These are phyloP conservation scores for Senecio squalidus DNA, from an alignment of 140 eudicot genomes.

Conservation along the genomic window DNA sequence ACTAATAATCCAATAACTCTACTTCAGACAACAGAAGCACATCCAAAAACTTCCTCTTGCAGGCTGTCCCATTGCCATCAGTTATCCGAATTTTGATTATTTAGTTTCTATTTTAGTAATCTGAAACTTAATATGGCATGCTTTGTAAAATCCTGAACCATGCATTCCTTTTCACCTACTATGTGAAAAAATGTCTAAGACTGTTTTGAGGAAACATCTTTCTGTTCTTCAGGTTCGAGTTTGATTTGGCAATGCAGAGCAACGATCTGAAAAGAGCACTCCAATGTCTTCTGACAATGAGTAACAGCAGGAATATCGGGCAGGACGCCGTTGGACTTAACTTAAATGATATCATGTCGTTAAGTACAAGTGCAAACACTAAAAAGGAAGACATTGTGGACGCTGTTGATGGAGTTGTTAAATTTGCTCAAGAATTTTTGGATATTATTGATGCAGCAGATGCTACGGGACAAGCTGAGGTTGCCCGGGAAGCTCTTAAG, in stretches of 20 bases:
- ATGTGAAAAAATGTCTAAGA: background rate
- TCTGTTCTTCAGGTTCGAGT: conserved; percentile 63
- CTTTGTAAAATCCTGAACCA: background rate
- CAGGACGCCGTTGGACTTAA: conserved; percentile 79
- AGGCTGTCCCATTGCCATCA: background rate
- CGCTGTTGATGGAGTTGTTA: conserved; percentile 94
- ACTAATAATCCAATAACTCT: too few species aligned
- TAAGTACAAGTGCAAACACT: conserved; percentile 50
- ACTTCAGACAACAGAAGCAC: background rate
- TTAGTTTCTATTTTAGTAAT: background rate
- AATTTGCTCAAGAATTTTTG: conserved; percentile 81
- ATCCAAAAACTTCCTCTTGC: background rate
- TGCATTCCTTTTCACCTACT: background rate
- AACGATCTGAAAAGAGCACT: conserved; percentile 90
- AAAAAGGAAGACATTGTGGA: conserved; percentile 90
- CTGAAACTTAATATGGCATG: background rate
- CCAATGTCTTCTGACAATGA: conserved; percentile 90
- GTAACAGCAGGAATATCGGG: conserved; percentile 94
- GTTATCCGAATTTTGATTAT: background rate
- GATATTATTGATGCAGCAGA: conserved; percentile 98
- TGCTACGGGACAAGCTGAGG: conserved; percentile 93
- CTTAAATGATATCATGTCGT: conserved; percentile 72
- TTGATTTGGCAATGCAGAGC: conserved; percentile 95
- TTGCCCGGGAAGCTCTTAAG: conserved; percentile 96
- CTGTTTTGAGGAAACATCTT: background rate